Base-by-base conservation (phyloP, 768 basidiomycete genomes). In the Lyophyllum atratum region DNA sequence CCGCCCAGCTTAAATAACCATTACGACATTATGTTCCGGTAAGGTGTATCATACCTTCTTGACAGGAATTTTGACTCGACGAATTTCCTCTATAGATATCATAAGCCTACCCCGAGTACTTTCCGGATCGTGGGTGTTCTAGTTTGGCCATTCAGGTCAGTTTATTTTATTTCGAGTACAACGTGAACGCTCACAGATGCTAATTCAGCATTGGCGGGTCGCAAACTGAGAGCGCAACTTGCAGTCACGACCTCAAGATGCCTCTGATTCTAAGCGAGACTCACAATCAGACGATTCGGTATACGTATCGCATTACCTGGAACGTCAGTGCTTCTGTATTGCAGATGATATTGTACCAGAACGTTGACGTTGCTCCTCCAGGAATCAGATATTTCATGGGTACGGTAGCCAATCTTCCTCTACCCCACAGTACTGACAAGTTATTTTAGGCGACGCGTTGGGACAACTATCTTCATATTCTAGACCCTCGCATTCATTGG, bases 401-500 rank as follows among this genome's bases (percentile, higher is more conserved):
- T 87, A 70, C 52, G 69, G 62, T 26, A 14, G 47, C 26, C 26
- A 17, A 14, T 37, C n/a, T 40, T 37, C 1, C 21, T 42, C 15
- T 26, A 1, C 19, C 37, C 21, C 8, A 25, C 21, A 34, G 39
- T 21, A 48, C 46, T 37, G 8, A 40, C n/a, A 55, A 46, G 37
- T 54, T 39, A 54, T 19, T 59, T 15, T 73, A 93, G 93, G 95
- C 94, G 4, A 92, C 95, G 3, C 81, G 96, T 49, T 98, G 96
- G 95, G 96, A 98, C 69, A 90, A 89, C 65, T 98, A 98, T 69
- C 84, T 98, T 19, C 93, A 94, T 64, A 90, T 96, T 51, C 92
- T 94, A 63, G 93, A 95, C 66, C 93, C 93, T 44, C 85, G 87
- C 49, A 97, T 98, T 56, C 96, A 98, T 72, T 96, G 95, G 92